Percentiles rank a stretch among this genome's conserved stretches.
Conservation (phyloP, 768 basidiomycete genomes). For the Auriculariales sp. region DNA sequence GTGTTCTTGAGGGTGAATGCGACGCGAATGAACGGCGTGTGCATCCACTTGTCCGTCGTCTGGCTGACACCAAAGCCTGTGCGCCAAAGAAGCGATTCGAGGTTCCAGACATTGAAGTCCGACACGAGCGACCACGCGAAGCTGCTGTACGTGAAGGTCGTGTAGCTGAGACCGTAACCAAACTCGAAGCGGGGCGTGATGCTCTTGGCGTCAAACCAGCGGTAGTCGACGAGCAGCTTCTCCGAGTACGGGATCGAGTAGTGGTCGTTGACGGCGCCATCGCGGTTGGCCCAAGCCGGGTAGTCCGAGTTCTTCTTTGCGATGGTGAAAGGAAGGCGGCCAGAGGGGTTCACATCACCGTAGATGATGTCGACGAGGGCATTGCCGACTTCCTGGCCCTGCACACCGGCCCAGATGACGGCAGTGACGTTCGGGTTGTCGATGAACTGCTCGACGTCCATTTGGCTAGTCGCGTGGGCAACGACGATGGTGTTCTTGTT, state of each 20-base stretch:
- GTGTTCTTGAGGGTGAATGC: conserved; percentile 4
- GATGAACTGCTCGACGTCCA: conserved; percentile 8
- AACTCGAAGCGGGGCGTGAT: conserved; percentile 4
- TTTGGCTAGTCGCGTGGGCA: conserved; percentile 7
- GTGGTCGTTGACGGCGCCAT: conserved; percentile 18
- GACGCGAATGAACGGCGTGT: neutral
- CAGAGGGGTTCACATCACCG: conserved; percentile 23
- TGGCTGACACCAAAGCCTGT: neutral
- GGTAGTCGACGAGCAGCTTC: conserved; percentile 36
- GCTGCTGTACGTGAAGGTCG: neutral
- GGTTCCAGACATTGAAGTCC: neutral
- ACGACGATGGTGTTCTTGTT: conserved; percentile 13
- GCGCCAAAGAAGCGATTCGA: neutral
- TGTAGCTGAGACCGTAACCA: conserved; percentile 3
- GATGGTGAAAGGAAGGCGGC: conserved; percentile 23
- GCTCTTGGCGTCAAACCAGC: conserved; percentile 4
- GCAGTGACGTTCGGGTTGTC: conserved; percentile 8
- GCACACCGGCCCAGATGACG: conserved; percentile 11
- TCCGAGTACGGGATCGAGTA: conserved; percentile 37
- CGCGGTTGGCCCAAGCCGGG: conserved; percentile 17
- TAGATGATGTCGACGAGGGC: conserved; percentile 23
- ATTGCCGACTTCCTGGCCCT: conserved; percentile 24
- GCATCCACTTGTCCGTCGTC: neutral
- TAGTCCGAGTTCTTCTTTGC: conserved; percentile 21
- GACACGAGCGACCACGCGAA: neutral